phyloP scores from a whole-genome alignment of 371 early-diverging fungal species.

The Syncephalastrum racemosum region DNA sequence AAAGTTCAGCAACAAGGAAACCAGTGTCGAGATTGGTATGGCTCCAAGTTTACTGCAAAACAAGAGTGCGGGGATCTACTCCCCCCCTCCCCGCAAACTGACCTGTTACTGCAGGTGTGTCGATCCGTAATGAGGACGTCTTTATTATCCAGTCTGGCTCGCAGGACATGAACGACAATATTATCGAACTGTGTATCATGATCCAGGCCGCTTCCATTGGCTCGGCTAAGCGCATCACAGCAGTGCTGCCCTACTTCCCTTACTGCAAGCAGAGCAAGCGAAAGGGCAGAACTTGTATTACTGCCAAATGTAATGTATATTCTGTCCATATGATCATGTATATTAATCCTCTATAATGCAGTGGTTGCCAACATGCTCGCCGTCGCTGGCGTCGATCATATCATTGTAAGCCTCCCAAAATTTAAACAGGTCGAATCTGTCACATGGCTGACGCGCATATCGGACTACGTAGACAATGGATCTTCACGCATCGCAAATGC shows the following conservation, averaged over 20 bases:
- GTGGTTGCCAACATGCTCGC: constrained; percentile 95
- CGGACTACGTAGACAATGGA: constrained; percentile 78
- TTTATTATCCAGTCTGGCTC: constrained; percentile 96
- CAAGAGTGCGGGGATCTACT: too few relatives aligned
- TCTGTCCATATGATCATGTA: background rate
- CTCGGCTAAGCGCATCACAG: constrained; percentile 86
- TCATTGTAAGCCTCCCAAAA: constrained; percentile 60
- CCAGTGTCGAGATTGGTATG: constrained; percentile 23
- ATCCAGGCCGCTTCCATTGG: constrained; percentile 92
- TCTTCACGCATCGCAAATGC: constrained; percentile 91
- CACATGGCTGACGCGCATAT: background rate
- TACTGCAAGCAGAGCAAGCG: constrained; percentile 97
- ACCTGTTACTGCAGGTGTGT: constrained; percentile 58
- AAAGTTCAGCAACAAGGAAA: constrained; percentile 33
- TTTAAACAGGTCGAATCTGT: background rate
- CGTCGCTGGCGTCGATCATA: constrained; percentile 95
- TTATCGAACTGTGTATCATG: constrained; percentile 97
- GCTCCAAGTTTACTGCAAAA: background rate
- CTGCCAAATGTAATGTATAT: constrained; percentile 77
- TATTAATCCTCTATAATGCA: constrained; percentile 18
- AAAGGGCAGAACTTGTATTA: constrained; percentile 95
- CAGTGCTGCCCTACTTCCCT: constrained; percentile 94
- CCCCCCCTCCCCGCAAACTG: too few relatives aligned
- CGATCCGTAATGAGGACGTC: constrained; percentile 95
- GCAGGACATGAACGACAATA: constrained; percentile 86